A percentile compares a stretch with the other conserved stretches of the same genome.
phyloP scores from a whole-genome alignment of 2,329 filamentous ascomycete genomes.

The Beauveria sp. region DNA sequence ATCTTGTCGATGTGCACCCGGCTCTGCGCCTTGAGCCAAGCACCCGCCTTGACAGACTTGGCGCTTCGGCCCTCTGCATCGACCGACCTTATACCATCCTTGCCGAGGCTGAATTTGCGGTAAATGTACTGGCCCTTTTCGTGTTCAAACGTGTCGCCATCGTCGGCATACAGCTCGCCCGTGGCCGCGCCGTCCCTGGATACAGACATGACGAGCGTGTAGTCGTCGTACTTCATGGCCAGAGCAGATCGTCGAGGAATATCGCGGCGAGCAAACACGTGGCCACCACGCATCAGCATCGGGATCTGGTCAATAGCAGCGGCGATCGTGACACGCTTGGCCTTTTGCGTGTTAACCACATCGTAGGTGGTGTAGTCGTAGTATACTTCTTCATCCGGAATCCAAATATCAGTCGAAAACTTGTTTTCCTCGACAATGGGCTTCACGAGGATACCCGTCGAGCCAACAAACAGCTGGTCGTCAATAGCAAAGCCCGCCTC shows the following conservation, averaged over 20 bases:
- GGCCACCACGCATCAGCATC: slow-evolving; percentile 84
- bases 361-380: slow-evolving; percentile 94
- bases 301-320: slow-evolving; percentile 84
- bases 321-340: slow-evolving; percentile 59
- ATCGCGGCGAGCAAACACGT: slow-evolving; percentile 87
- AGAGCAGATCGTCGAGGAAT: slow-evolving; percentile 75
- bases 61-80: slow-evolving; percentile 51
- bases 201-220: slow-evolving; percentile 74
- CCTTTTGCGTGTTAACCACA: slow-evolving; percentile 59
- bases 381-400: slow-evolving; percentile 83
- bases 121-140: slow-evolving; percentile 82
- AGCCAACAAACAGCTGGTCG: slow-evolving; percentile 86
- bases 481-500: slow-evolving; percentile 84
- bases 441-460: slow-evolving; percentile 85
- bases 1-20: slow-evolving; percentile 76
- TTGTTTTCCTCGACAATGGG: slow-evolving; percentile 76
- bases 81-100: slow-evolving; percentile 57
- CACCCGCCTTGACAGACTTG: slow-evolving; percentile 50
- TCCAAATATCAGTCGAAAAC: slow-evolving; percentile 68
- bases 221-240: slow-evolving; percentile 90
- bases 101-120: slow-evolving; percentile 64
- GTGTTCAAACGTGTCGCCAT: slow-evolving; percentile 88
- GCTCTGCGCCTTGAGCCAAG: slow-evolving; percentile 73
- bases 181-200: slow-evolving; percentile 55
- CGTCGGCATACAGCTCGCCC: slow-evolving; percentile 83